phyloP scores from a whole-genome alignment of 805 yeast species.

The Wickerhamomyces bisporus region DNA sequence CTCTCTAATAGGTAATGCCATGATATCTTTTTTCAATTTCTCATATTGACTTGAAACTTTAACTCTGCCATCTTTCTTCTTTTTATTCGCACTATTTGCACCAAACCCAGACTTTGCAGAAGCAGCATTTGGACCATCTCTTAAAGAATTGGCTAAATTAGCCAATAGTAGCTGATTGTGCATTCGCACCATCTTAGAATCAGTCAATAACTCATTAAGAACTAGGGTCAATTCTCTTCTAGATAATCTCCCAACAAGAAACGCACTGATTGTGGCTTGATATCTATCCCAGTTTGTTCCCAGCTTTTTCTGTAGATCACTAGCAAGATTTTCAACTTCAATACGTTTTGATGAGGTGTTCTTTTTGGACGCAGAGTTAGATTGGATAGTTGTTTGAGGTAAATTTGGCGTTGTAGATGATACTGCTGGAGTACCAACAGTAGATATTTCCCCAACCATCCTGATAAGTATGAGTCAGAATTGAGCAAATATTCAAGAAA shows the following conservation, averaged over 20 bases:
- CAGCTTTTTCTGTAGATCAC: conserved; percentile 63
- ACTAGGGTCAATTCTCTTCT: conserved; percentile 64
- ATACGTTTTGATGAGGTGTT: conserved; percentile 31
- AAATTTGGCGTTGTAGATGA: not conserved
- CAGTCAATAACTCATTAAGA: conserved; percentile 47
- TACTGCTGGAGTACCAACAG: not conserved
- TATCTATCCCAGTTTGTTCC: conserved; percentile 83
- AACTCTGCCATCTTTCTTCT: conserved; percentile 40
- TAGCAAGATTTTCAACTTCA: conserved; percentile 62
- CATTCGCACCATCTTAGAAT: conserved; percentile 36
- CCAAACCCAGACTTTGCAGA: conserved; percentile 43
- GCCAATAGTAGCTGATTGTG: conserved; percentile 83
- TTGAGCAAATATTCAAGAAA: too few relatives aligned
- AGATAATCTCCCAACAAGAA: conserved; percentile 74
- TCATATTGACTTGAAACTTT: conserved; percentile 71
- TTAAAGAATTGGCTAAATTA: conserved; percentile 76
- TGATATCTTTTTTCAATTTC: conserved; percentile 74
- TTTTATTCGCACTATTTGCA: conserved; percentile 39
- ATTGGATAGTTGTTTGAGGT: not conserved
- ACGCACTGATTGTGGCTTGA: conserved; percentile 71
- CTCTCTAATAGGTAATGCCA: conserved; percentile 82
- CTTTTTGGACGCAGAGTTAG: not conserved
- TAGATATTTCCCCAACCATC: not conserved
- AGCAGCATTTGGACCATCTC: conserved; percentile 62
- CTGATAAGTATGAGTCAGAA: too few relatives aligned